Percentiles rank a stretch among this genome's conserved stretches.
phyloP scores from a whole-genome alignment of 2,329 filamentous ascomycete species.

The Cordyceps fumosorosea region DNA sequence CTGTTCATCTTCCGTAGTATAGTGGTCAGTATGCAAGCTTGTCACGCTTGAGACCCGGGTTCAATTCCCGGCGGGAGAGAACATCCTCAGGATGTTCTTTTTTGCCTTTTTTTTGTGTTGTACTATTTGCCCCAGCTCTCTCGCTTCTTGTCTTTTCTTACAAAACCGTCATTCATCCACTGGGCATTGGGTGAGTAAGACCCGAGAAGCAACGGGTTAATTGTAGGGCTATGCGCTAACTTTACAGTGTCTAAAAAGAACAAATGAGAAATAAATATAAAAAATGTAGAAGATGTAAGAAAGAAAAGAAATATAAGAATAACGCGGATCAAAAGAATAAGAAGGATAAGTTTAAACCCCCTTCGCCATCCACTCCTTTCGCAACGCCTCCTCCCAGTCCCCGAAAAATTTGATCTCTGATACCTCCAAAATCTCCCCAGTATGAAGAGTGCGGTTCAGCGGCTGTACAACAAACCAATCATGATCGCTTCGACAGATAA shows the following conservation, averaged over 20 bases:
- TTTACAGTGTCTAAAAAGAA: no score
- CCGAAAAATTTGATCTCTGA: conserved; percentile 27
- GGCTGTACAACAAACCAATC: conserved; percentile 34
- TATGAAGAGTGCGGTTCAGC: conserved; percentile 27
- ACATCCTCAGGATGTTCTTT: conserved; percentile 10
- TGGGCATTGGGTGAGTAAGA: no score
- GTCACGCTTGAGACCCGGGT: conserved; percentile 21
- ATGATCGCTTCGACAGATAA: conserved; percentile 31
- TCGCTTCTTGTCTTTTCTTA: conserved; percentile 22
- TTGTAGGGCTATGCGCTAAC: no score
- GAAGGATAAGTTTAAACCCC: not conserved
- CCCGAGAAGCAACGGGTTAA: no score
- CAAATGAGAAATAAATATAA: no score
- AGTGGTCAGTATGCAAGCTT: conserved; percentile 21
- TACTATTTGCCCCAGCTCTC: conserved; percentile 25
- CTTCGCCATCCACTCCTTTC: conserved; percentile 24
- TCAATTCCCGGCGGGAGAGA: conserved; percentile 21
- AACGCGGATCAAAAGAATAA: no score
- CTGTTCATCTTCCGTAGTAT: conserved; percentile 19
- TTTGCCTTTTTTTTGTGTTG: conserved; percentile 14
- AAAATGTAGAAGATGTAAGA: no score
- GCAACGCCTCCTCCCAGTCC: conserved; percentile 30
- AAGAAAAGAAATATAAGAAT: no score
- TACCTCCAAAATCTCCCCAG: conserved; percentile 31
- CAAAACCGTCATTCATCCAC: conserved; percentile 20